These are phyloP conservation scores for Gracilariopsis chorda DNA, from an alignment of 23 red algal species.

Conservation along the genomic window DNA sequence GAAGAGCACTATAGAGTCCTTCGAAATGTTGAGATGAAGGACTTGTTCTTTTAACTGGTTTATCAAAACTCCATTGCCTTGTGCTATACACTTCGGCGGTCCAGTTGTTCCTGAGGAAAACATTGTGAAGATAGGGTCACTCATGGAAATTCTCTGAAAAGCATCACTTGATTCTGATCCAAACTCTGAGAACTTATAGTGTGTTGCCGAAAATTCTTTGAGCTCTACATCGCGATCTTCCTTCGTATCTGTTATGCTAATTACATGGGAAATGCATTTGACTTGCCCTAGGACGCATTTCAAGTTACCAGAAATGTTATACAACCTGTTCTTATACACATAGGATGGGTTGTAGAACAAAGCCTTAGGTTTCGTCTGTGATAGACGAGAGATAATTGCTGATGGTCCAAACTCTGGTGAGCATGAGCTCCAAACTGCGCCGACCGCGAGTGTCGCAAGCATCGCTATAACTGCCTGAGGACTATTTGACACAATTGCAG, in stretches of 20 bases:
- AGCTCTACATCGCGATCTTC: no score
- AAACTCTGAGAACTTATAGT: no score
- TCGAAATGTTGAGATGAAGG: constrained; percentile 52
- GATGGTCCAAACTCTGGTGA: constrained; percentile 73
- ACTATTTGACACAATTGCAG: constrained; percentile 59
- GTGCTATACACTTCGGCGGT: constrained; percentile 71
- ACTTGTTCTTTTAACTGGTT: constrained; percentile 85
- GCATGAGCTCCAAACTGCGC: constrained; percentile 59
- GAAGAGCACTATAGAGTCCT: constrained; percentile 41
- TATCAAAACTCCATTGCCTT: constrained; percentile 74
- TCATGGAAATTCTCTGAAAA: constrained; percentile 3
- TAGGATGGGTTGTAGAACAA: no score
- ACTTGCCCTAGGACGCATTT: no score
- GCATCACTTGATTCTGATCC: no score
- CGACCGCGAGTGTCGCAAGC: constrained; percentile 56
- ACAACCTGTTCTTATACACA: no score
- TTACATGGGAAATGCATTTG: no score
- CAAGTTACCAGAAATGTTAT: no score
- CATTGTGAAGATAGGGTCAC: constrained; percentile 52
- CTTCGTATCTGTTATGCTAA: no score
- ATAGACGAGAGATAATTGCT: constrained; percentile 56
- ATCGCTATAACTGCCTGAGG: constrained; percentile 61
- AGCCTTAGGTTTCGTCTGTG: no score
- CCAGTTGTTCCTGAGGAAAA: constrained; percentile 87
- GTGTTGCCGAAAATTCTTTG: no score